These are phyloP conservation scores for Myxozyma melibiosi DNA, from an alignment of 805 yeast species.

Conservation along the genomic window DNA sequence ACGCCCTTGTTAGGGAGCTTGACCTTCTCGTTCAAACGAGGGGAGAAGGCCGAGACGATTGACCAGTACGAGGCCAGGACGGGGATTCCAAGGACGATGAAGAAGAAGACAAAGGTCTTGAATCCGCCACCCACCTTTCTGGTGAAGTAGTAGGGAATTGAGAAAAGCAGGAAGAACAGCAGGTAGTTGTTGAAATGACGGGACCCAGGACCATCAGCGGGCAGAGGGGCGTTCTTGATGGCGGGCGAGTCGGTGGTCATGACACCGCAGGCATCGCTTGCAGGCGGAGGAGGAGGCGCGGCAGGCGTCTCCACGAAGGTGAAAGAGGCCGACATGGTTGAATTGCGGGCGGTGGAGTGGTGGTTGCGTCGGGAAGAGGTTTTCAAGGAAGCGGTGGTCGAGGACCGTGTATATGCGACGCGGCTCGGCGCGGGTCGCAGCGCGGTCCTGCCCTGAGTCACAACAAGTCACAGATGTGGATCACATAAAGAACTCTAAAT, in stretches of 20 bases:
- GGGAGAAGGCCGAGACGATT: constrained; percentile 70
- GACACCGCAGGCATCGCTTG: constrained; percentile 53
- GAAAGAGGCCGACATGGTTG: constrained; percentile 35
- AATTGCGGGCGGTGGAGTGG: background rate
- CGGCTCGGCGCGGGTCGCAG: background rate
- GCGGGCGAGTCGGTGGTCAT: constrained; percentile 62
- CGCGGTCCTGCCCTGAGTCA: background rate
- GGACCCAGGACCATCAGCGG: constrained; percentile 90
- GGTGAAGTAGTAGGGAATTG: constrained; percentile 64
- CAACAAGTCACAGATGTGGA: background rate
- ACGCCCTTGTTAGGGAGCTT: constrained; percentile 75
- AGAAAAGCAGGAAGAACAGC: constrained; percentile 52
- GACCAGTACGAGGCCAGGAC: constrained; percentile 84
- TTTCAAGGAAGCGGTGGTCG: background rate
- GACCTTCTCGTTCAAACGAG: constrained; percentile 78
- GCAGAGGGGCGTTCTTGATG: constrained; percentile 81
- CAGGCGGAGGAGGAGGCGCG: constrained; percentile 49
- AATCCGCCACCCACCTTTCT: constrained; percentile 67
- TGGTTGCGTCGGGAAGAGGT: background rate
- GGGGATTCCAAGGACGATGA: constrained; percentile 61
- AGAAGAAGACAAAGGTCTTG: constrained; percentile 65
- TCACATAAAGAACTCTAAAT: background rate
- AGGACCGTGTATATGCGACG: background rate
- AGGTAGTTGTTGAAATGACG: constrained; percentile 68
- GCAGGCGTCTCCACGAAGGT: constrained; percentile 65